Evolutionary conservation across 768 basidiomycete genomes (phyloP).

Genomic region (Leccinum longicurvipes): DNA sequence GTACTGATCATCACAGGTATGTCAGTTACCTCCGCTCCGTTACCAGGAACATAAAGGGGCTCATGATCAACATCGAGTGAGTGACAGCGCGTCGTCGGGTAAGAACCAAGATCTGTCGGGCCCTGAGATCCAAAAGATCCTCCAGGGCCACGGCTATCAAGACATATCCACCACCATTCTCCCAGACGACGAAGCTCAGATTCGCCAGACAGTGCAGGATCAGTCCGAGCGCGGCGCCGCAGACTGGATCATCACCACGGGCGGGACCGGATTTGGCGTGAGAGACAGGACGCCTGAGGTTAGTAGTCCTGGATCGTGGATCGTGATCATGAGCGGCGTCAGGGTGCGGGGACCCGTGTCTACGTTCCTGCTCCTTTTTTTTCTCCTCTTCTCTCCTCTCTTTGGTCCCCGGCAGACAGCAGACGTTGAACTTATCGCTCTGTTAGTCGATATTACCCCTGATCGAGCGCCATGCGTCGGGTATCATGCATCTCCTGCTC

Average conservation of each 20-base stretch:
- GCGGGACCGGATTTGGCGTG: constrained; percentile 84
- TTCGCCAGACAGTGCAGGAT: constrained; percentile 44
- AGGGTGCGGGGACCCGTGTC: background rate
- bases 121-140: constrained; percentile 53
- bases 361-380: background rate
- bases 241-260: constrained; percentile 79
- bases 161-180: constrained; percentile 47
- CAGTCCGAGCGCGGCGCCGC: constrained; percentile 47
- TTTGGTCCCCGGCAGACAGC: background rate
- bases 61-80: constrained; percentile 42
- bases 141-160: constrained; percentile 38
- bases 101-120: constrained; percentile 60
- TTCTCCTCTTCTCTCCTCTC: background rate
- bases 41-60: background rate
- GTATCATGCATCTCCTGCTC: constrained; percentile 72
- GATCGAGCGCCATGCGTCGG: constrained; percentile 65
- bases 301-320: background rate
- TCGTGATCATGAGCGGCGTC: background rate
- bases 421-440: background rate
- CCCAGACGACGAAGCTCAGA: constrained; percentile 58
- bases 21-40: background rate
- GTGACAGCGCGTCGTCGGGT: constrained; percentile 62
- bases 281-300: constrained; percentile 87
- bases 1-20: constrained; percentile 30
- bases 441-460: constrained; percentile 56